phyloP scores from a whole-genome alignment of 2,329 filamentous ascomycete genomes.

The Aspergillus japonicus region DNA sequence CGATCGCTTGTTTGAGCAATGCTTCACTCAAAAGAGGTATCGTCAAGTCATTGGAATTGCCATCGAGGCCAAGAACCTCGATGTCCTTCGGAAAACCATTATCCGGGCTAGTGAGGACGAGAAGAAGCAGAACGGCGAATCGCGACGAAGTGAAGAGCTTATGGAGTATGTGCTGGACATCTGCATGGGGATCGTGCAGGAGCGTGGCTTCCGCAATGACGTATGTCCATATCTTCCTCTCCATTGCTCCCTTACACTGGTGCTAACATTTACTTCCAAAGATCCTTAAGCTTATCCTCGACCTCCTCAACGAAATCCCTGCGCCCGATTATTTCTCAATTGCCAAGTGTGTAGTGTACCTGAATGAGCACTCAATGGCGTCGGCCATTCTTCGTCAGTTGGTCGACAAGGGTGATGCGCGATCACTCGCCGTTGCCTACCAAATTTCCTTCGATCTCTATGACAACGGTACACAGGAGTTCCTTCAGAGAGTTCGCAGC shows the following conservation, averaged over 20 bases:
- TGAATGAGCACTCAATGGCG: constrained; percentile 88
- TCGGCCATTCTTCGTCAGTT: constrained; percentile 80
- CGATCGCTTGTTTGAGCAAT: constrained; percentile 86
- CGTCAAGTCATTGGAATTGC: constrained; percentile 96
- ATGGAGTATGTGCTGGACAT: constrained; percentile 96
- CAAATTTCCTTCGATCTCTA: constrained; percentile 98
- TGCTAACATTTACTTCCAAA: constrained; percentile 35
- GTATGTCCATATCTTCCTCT: constrained; percentile 35
- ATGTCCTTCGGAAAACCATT: constrained; percentile 82
- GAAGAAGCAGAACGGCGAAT: constrained; percentile 62
- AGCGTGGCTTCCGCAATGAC: constrained; percentile 76
- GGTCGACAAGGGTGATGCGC: constrained; percentile 73
- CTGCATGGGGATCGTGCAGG: constrained; percentile 97
- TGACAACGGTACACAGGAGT: constrained; percentile 97
- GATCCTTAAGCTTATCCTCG: constrained; percentile 89
- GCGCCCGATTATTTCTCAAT: constrained; percentile 97
- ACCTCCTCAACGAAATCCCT: constrained; percentile 88
- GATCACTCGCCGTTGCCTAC: constrained; percentile 82
- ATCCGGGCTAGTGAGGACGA: constrained; percentile 85
- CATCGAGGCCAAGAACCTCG: constrained; percentile 88
- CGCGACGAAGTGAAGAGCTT: constrained; percentile 74
- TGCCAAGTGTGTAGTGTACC: constrained; percentile 93
- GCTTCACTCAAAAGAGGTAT: constrained; percentile 81
- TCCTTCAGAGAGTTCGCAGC: constrained; percentile 83
- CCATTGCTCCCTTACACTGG: background rate